These are phyloP conservation scores for Penium margaritaceum DNA, from an alignment of 139 green algal species.

Conservation along the genomic window DNA sequence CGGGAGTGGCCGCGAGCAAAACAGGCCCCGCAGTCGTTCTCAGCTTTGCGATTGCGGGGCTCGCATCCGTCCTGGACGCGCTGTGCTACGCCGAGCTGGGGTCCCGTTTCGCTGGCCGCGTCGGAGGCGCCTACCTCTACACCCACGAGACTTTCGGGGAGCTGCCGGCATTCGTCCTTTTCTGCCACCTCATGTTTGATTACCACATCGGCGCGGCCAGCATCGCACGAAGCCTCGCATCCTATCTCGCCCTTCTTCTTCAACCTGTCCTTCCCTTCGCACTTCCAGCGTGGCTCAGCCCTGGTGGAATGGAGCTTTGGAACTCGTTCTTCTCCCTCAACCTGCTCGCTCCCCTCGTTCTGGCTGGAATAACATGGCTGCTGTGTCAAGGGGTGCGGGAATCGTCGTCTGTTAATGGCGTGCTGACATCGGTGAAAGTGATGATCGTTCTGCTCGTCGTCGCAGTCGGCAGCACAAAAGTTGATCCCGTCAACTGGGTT, in stretches of 20 bases:
- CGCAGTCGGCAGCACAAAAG: slow-evolving; percentile 39
- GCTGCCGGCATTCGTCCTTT: slow-evolving; percentile 38
- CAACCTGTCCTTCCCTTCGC: neutral
- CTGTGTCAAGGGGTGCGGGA: slow-evolving; percentile 34
- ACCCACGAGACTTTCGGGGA: slow-evolving; percentile 22
- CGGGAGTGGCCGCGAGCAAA: slow-evolving; percentile 58
- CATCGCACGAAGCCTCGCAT: slow-evolving; percentile 40
- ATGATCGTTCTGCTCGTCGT: slow-evolving; percentile 48
- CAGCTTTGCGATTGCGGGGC: slow-evolving; percentile 26
- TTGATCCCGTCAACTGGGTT: slow-evolving; percentile 49
- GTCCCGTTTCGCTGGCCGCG: slow-evolving; percentile 18
- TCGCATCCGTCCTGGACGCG: slow-evolving; percentile 29
- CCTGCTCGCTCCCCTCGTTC: slow-evolving; percentile 21
- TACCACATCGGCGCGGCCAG: slow-evolving; percentile 43
- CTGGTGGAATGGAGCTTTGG: too few species aligned
- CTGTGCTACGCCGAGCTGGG: slow-evolving; percentile 41
- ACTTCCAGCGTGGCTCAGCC: too few species aligned
- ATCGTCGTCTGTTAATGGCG: slow-evolving; percentile 28
- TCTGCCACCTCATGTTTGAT: slow-evolving; percentile 43
- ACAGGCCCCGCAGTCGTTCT: slow-evolving; percentile 31
- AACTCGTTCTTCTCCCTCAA: too few species aligned
- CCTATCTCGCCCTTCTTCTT: too few species aligned
- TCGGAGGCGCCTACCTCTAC: slow-evolving; percentile 43
- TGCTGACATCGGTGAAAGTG: slow-evolving; percentile 40
- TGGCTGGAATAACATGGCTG: slow-evolving; percentile 19